Percentiles rank a stretch among this genome's conserved stretches.
Evolutionary conservation across 371 early-diverging fungal genomes (phyloP).

Genomic region (Rhizomucor miehei): DNA sequence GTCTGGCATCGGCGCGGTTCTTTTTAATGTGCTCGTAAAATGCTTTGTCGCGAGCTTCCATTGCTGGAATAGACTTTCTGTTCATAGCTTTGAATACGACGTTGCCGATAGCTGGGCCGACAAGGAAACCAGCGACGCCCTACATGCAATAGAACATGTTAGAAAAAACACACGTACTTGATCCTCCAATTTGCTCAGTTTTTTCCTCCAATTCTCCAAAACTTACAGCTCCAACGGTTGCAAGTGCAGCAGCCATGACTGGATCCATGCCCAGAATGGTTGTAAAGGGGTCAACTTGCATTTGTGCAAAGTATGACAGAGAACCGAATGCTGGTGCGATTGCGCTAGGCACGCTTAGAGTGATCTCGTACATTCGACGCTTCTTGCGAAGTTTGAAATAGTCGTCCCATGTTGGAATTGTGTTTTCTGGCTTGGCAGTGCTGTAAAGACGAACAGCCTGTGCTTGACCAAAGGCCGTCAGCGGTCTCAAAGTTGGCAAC

Average conservation of each 20-base stretch:
- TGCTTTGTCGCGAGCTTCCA: constrained; percentile 74
- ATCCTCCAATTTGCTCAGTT: neutral
- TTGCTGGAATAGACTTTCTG: constrained; percentile 44
- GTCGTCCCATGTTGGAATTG: constrained; percentile 63
- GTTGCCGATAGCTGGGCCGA: constrained; percentile 72
- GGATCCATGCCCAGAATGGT: constrained; percentile 82
- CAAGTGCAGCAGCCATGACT: constrained; percentile 59
- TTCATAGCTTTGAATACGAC: constrained; percentile 60
- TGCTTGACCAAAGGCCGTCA: too few species aligned
- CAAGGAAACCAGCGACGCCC: constrained; percentile 63
- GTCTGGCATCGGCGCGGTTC: constrained; percentile 76
- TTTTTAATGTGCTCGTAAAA: constrained; percentile 79
- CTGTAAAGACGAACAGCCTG: too few species aligned
- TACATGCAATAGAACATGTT: constrained; percentile 12
- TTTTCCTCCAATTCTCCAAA: neutral
- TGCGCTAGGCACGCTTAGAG: constrained; percentile 62
- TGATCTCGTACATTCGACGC: constrained; percentile 68
- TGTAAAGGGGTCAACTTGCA: constrained; percentile 77
- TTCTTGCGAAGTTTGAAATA: constrained; percentile 78
- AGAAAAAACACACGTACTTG: too few species aligned
- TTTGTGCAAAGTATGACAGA: constrained; percentile 66
- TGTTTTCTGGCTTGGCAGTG: too few species aligned
- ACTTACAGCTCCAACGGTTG: constrained; percentile 55
- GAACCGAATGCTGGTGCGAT: constrained; percentile 58
- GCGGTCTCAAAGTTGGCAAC: too few species aligned